Evolutionary conservation across 352 stramenopile genomes (phyloP), one percentile per base, ranked within the genome.

Genomic region (Blastocystis sp.): DNA sequence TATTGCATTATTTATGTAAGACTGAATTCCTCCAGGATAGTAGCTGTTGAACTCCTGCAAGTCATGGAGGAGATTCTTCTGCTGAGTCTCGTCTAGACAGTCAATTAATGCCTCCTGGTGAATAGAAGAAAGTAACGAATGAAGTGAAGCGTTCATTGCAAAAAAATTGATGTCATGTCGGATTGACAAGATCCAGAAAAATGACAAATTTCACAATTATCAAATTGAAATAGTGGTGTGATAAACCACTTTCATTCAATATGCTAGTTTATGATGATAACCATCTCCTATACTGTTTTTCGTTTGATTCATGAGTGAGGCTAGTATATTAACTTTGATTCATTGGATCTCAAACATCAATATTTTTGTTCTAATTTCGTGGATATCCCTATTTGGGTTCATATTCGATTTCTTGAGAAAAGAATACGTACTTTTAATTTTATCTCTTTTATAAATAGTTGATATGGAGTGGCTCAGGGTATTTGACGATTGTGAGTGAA

Each of bases 321-420:
- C 50, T n/a, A 59, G 50, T 59, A n/a, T 62, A 45, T 78, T 53
- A 26, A 13, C 66, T 53, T 85, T 16, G 73, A 50, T 68, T 68
- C 50, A 16, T n/a, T 85, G 41, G 11, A 34, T 85, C 2, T 9
- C 68, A 8, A 66, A 26, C 8, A 69, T 85, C 18, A 85, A 85
- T n/a, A 4, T 85, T 24, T 85, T 85, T 43, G 55, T 62, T 24
- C 47, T 85, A 9, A 24, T 68, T 1, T 85, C 73, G 4, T 85
- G 73, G 73, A 85, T 85, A 6, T 64, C 73, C 4, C 43, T 85
- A 53, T 54, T 85, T 66, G 73, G 73, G 43, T 30, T 85, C 24
- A 13, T 85, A 26, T 85, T 85, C 56, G 63, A 85, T 16, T 85
- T 85, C 26, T n/a, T 85, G 39, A n/a, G 73, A 34, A 85, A 85